phyloP scores from a whole-genome alignment of 305 asterid species.

The Solanum chacoense region DNA sequence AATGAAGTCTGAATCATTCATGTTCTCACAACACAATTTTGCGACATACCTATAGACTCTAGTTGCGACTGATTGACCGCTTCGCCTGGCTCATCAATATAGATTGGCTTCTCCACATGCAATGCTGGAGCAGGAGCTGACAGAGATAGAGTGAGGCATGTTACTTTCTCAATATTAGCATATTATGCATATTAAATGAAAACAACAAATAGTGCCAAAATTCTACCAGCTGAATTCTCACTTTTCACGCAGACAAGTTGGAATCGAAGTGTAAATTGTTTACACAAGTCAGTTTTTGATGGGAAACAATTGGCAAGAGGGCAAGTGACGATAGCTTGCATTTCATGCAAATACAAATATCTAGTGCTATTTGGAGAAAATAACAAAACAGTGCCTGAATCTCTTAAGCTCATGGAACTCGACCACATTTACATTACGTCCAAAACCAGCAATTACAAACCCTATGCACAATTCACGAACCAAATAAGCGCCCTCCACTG shows the following conservation, averaged over 20 bases:
- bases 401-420: not conserved
- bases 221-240: not conserved
- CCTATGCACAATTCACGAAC: not conserved
- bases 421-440: not conserved
- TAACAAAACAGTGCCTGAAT: not conserved
- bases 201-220: not conserved
- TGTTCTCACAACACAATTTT: not conserved
- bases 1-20: not conserved
- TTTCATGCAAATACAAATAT: not conserved
- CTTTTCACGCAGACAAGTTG: not conserved
- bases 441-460: not conserved
- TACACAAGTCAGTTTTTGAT: not conserved
- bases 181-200: not conserved
- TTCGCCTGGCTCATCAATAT: slow-evolving; percentile 36
- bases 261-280: not conserved
- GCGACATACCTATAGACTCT: slow-evolving; percentile 45
- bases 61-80: slow-evolving; percentile 49
- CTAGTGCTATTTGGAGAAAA: not conserved
- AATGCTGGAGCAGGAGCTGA: slow-evolving; percentile 30
- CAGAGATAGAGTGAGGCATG: not conserved
- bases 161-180: not conserved
- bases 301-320: not conserved
- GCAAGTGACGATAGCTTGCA: not conserved
- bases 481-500: not conserved
- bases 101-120: slow-evolving; percentile 32